phyloP scores from a whole-genome alignment of 2,329 filamentous ascomycete genomes.

The Trichoderma polysporum region DNA sequence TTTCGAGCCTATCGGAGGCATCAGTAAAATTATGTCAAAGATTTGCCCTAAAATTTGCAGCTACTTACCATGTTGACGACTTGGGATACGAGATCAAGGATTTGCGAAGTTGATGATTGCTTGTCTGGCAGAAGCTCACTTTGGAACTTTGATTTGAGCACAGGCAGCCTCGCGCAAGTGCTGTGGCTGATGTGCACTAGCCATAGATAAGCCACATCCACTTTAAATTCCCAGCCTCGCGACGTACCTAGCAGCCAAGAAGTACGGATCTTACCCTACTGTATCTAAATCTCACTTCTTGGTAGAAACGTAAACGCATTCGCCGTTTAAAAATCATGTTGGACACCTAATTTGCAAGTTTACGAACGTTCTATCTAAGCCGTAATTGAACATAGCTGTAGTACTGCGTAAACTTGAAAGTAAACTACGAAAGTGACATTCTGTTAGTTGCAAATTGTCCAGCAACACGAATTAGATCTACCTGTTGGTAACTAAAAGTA shows the following conservation, averaged over 20 bases:
- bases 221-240: background rate
- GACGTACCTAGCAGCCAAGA: background rate
- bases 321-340: background rate
- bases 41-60: background rate
- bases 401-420: too few species aligned
- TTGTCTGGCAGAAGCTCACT: background rate
- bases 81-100: background rate
- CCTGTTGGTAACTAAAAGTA: too few species aligned
- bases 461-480: too few species aligned
- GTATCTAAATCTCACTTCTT: background rate
- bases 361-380: background rate
- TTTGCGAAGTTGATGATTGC: background rate
- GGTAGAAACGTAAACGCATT: background rate
- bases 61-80: slow-evolving; percentile 30
- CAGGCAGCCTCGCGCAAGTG: background rate
- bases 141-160: background rate
- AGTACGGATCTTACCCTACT: background rate
- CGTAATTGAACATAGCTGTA: too few species aligned
- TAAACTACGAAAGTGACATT: too few species aligned
- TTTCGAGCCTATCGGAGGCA: slow-evolving; percentile 73
- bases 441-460: too few species aligned
- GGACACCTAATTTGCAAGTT: background rate
- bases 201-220: background rate
- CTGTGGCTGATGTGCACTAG: slow-evolving; percentile 4
- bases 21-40: slow-evolving; percentile 10